Evolutionary conservation across 1,284 basidiomycete genomes (phyloP).

Genomic region (Fereydounia khargensis): DNA sequence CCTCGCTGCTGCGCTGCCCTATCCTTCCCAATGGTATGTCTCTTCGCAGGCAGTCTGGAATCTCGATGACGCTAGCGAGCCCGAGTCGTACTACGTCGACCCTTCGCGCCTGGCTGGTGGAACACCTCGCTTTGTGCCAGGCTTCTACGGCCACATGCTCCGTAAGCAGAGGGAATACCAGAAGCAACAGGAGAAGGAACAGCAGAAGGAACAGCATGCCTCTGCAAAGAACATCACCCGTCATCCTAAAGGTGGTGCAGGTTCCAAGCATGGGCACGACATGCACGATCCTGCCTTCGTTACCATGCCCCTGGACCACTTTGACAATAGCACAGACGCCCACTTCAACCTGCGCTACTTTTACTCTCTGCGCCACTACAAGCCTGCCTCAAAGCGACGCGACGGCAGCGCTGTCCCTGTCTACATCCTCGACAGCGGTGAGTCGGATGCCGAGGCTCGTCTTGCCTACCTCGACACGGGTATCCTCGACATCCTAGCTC

Average conservation of each 20-base stretch:
- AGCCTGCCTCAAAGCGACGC: constrained; percentile 75
- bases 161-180: constrained; percentile 10
- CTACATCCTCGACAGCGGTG: constrained; percentile 57
- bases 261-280: constrained; percentile 11
- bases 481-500: constrained; percentile 78
- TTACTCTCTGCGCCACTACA: constrained; percentile 81
- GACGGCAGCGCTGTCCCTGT: constrained; percentile 57
- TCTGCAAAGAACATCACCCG: too few relatives aligned
- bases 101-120: constrained; percentile 23
- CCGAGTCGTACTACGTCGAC: constrained; percentile 13
- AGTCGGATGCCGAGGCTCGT: constrained; percentile 47
- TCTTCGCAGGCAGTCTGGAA: too few relatives aligned
- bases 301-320: constrained; percentile 79
- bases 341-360: constrained; percentile 69
- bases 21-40: too few relatives aligned
- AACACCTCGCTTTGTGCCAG: constrained; percentile 25
- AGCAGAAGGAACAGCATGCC: neutral
- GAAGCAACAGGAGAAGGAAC: constrained; percentile 9
- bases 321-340: constrained; percentile 48
- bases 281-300: constrained; percentile 60
- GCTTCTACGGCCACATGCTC: constrained; percentile 21
- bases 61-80: too few relatives aligned
- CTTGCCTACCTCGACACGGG: constrained; percentile 61
- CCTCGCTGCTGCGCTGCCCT: too few relatives aligned
- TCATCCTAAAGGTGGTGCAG: too few relatives aligned